Percentiles rank a stretch among this genome's conserved stretches.
Evolutionary conservation across 352 stramenopile species (phyloP).

Genomic region (Phytophthora multivora): DNA sequence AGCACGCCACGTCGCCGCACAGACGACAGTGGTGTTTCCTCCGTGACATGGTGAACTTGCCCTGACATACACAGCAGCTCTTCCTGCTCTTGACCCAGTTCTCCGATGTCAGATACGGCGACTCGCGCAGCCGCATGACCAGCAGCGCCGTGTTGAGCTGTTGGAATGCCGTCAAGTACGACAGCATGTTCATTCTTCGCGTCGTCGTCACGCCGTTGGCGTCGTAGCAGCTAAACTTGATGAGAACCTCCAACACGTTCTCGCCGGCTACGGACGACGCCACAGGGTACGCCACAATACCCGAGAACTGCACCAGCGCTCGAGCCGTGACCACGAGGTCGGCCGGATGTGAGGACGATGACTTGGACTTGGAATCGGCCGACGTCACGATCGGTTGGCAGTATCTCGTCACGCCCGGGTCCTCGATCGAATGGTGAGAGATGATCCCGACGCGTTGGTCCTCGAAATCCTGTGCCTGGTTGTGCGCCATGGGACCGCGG

Average conservation of each 20-base stretch:
- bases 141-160: constrained; percentile 59
- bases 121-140: constrained; percentile 63
- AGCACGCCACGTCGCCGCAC: constrained; percentile 71
- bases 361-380: constrained; percentile 11
- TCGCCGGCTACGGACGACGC: constrained; percentile 38
- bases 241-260: constrained; percentile 59
- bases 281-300: constrained; percentile 66
- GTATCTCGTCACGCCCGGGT: constrained; percentile 59
- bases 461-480: constrained; percentile 36
- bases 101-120: constrained; percentile 55
- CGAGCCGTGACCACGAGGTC: constrained; percentile 43
- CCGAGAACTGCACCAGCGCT: constrained; percentile 66
- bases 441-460: constrained; percentile 71
- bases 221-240: constrained; percentile 74
- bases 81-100: constrained; percentile 70
- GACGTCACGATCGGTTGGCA: constrained; percentile 60
- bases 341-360: constrained; percentile 9
- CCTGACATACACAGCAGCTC: constrained; percentile 60
- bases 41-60: constrained; percentile 58
- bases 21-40: constrained; percentile 79
- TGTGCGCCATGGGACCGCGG: constrained; percentile 33
- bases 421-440: constrained; percentile 69
- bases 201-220: constrained; percentile 40
- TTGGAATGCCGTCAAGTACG: constrained; percentile 52
- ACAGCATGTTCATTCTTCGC: constrained; percentile 55